Evolutionary conservation across 805 yeast genomes (phyloP).

Genomic region (Lipomyces orientalis): DNA sequence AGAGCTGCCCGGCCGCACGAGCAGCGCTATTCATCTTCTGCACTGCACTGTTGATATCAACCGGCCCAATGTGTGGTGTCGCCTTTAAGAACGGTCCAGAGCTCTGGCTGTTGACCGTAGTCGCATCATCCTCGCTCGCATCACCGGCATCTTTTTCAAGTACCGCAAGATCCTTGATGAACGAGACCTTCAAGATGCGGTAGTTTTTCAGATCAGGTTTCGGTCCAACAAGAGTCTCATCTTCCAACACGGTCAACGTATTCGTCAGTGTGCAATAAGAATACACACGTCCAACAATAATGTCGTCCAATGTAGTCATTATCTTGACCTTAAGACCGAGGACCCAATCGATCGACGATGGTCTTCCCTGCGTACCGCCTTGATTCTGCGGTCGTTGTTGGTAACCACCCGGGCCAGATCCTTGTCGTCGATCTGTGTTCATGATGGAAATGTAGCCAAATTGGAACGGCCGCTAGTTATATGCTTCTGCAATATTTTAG

Average conservation of each 20-base stretch:
- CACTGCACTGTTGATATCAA: conserved; percentile 44
- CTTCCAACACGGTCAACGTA: conserved; percentile 49
- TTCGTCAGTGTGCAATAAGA: conserved; percentile 59
- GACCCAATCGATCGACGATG: conserved; percentile 25
- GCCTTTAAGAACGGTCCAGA: conserved; percentile 44
- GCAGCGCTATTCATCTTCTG: conserved; percentile 41
- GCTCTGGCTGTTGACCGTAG: neutral
- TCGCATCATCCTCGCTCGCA: conserved; percentile 3
- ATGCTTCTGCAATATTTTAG: neutral
- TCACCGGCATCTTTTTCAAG: conserved; percentile 48
- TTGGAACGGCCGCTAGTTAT: neutral
- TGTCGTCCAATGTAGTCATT: conserved; percentile 62
- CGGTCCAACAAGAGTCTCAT: conserved; percentile 33
- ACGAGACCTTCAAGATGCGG: conserved; percentile 61
- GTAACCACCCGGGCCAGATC: conserved; percentile 3
- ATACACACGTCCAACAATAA: conserved; percentile 66
- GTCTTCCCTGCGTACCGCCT: conserved; percentile 3
- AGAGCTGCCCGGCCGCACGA: conserved; percentile 40
- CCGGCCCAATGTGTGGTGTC: conserved; percentile 46
- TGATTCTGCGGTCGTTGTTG: conserved; percentile 6
- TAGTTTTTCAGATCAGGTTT: conserved; percentile 45
- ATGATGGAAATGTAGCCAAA: neutral
- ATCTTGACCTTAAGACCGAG: conserved; percentile 57
- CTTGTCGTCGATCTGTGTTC: conserved; percentile 4
- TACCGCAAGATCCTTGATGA: conserved; percentile 59